A percentile compares a stretch with the other conserved stretches of the same genome.
These are phyloP conservation scores for Schizosaccharomyces octosporus DNA, from an alignment of 805 yeast genomes.

Conservation along the genomic window DNA sequence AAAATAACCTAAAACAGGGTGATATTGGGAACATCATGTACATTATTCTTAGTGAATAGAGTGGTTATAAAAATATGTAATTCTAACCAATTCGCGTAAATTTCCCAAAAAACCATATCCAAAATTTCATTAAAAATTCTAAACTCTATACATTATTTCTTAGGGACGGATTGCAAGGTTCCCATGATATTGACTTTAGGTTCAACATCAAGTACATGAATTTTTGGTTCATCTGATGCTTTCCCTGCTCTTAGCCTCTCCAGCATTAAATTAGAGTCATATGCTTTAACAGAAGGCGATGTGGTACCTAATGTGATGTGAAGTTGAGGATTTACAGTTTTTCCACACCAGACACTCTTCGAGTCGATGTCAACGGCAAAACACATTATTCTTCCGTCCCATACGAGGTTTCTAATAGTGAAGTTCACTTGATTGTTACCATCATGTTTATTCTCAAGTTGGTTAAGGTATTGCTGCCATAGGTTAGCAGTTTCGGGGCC, in stretches of 20 bases:
- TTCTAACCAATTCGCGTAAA: too few species aligned
- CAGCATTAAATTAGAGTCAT: conserved; percentile 25
- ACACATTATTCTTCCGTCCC: conserved; percentile 7
- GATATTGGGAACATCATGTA: too few species aligned
- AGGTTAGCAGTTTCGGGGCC: background rate
- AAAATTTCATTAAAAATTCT: background rate
- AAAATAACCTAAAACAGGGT: background rate
- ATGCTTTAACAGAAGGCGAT: conserved; percentile 21
- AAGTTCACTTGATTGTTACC: conserved; percentile 3
- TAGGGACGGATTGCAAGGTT: background rate
- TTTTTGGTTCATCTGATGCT: too few species aligned
- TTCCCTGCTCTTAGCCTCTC: background rate
- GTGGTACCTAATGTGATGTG: conserved; percentile 59
- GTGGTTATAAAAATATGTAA: too few species aligned
- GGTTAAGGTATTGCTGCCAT: conserved; percentile 6
- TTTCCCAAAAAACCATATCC: background rate
- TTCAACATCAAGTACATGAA: background rate
- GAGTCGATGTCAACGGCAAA: conserved; percentile 12
- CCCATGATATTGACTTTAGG: background rate
- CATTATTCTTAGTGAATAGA: too few species aligned
- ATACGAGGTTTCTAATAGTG: background rate
- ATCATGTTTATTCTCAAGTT: background rate
- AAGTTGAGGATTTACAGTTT: conserved; percentile 10
- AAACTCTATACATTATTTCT: background rate
- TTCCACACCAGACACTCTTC: conserved; percentile 14